A percentile compares a stretch with the other conserved stretches of the same genome.
Conservation (phyloP, 495 filamentous ascomycete genomes). For the Aspergillus incahuasiensis region DNA sequence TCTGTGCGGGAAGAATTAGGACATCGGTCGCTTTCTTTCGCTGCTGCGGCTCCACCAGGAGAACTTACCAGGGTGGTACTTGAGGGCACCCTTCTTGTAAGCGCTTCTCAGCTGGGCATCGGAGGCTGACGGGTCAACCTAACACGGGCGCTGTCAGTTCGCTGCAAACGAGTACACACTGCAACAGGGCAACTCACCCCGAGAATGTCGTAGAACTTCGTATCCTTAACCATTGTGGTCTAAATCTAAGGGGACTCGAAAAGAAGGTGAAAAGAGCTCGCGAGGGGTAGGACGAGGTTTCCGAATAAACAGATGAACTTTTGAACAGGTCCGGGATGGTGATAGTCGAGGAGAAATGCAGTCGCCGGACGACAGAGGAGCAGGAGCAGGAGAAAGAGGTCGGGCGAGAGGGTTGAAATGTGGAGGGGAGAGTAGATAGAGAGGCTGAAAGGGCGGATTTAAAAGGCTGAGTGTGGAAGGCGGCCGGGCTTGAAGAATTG, state of each 20-base stretch:
- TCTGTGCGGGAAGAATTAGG: slow-evolving; percentile 48
- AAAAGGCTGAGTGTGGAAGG: slow-evolving; percentile 11
- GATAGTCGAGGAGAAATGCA: slow-evolving; percentile 13
- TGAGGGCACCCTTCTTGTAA: slow-evolving; percentile 85
- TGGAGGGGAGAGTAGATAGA: not conserved
- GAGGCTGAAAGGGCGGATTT: slow-evolving; percentile 16
- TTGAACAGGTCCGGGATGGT: slow-evolving; percentile 13
- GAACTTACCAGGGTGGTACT: slow-evolving; percentile 79
- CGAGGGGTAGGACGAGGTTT: slow-evolving; percentile 13
- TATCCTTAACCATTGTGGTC: slow-evolving; percentile 82
- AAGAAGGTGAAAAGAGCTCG: slow-evolving; percentile 8
- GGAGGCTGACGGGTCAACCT: slow-evolving; percentile 69
- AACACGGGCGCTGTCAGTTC: slow-evolving; percentile 24
- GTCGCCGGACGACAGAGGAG: slow-evolving; percentile 6
- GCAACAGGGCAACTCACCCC: slow-evolving; percentile 57
- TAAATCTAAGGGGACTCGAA: slow-evolving; percentile 12
- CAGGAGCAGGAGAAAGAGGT: not conserved
- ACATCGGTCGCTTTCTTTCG: not conserved
- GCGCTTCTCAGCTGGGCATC: slow-evolving; percentile 83
- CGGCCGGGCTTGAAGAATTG: slow-evolving; percentile 5
- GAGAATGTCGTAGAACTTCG: slow-evolving; percentile 78
- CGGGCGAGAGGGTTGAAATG: slow-evolving; percentile 1
- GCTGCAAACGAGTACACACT: not conserved
- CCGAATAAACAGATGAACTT: slow-evolving; percentile 17
- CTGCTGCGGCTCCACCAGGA: not conserved